Percentiles rank a stretch among this genome's conserved stretches.
These are phyloP conservation scores for Vaccinium corymbosum DNA, from an alignment of 148 eudicot genomes.

Conservation along the genomic window DNA sequence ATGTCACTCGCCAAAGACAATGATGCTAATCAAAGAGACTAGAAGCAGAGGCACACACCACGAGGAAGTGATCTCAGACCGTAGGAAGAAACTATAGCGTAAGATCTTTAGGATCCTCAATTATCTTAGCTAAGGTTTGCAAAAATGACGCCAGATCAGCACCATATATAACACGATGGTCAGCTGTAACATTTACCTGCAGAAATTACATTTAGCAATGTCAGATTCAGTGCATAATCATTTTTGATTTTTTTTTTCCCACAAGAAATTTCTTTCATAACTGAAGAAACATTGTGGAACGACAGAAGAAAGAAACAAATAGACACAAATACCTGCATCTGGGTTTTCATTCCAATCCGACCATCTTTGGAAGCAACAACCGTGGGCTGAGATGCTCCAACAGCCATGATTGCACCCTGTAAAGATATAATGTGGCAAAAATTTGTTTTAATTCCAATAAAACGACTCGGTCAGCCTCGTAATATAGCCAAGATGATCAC, in stretches of 20 bases:
- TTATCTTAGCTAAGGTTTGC: constrained; percentile 84
- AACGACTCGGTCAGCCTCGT: not conserved
- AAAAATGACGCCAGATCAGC: constrained; percentile 94
- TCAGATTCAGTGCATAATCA: not conserved
- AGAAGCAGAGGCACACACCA: constrained; percentile 15
- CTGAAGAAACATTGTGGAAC: not conserved
- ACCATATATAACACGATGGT: constrained; percentile 96
- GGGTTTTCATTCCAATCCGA: constrained; percentile 86
- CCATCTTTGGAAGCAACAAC: constrained; percentile 90
- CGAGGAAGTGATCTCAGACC: constrained; percentile 21
- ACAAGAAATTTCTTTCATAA: not conserved
- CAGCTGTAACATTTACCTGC: constrained; percentile 97
- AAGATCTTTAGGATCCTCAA: constrained; percentile 93
- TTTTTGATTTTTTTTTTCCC: not conserved
- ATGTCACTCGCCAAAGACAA: not conserved
- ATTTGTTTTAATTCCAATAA: not conserved
- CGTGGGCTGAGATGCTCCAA: constrained; percentile 85
- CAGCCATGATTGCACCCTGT: constrained; percentile 96
- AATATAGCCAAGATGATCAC: not conserved
- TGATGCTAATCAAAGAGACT: not conserved
- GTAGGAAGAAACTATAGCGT: constrained; percentile 45
- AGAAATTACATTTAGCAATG: constrained; percentile 4
- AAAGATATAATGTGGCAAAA: not conserved
- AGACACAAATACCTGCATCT: constrained; percentile 64
- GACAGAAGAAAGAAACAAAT: not conserved